Evolutionary conservation across 1,284 basidiomycete genomes (phyloP).

Genomic region (Cutaneotrichosporon cyanovorans): DNA sequence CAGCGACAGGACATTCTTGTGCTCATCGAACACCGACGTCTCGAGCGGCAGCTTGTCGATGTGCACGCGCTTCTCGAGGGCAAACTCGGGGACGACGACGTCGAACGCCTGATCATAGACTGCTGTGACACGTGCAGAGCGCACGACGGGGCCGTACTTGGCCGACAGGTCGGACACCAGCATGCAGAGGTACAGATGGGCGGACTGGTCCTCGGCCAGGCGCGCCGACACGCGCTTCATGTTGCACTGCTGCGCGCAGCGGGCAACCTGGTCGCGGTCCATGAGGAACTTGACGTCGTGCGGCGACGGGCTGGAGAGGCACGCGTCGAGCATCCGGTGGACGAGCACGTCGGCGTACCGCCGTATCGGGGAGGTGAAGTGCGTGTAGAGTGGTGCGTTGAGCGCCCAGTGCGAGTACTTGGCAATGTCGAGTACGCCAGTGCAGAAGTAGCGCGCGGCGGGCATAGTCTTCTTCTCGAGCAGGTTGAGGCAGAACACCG

Average conservation of each 20-base stretch:
- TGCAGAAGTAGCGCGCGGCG: conserved; percentile 94
- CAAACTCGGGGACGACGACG: conserved; percentile 77
- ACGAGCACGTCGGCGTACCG: conserved; percentile 85
- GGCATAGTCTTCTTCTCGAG: conserved; percentile 80
- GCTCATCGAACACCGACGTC: conserved; percentile 92
- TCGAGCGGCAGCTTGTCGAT: conserved; percentile 98
- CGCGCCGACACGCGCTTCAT: conserved; percentile 63
- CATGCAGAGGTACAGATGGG: conserved; percentile 89
- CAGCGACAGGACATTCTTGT: conserved; percentile 63
- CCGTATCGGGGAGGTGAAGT: conserved; percentile 90
- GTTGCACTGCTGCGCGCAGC: conserved; percentile 95
- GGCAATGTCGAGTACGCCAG: conserved; percentile 97
- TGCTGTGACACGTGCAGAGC: conserved; percentile 83
- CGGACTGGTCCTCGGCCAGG: conserved; percentile 91
- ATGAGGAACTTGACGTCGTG: conserved; percentile 81
- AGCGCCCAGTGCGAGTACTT: conserved; percentile 94
- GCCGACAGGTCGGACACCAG: conserved; percentile 83
- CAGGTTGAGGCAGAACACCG: conserved; percentile 66
- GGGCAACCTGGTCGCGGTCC: conserved; percentile 94
- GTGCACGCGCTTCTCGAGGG: conserved; percentile 96
- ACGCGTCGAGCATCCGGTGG: conserved; percentile 93
- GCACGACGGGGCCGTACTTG: conserved; percentile 87
- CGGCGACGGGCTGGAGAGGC: conserved; percentile 53
- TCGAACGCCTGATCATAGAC: conserved; percentile 96
- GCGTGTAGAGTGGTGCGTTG: conserved; percentile 87